These are phyloP conservation scores for Pestalotiopsis sp. DNA, from an alignment of 2,329 filamentous ascomycete genomes.

Conservation along the genomic window DNA sequence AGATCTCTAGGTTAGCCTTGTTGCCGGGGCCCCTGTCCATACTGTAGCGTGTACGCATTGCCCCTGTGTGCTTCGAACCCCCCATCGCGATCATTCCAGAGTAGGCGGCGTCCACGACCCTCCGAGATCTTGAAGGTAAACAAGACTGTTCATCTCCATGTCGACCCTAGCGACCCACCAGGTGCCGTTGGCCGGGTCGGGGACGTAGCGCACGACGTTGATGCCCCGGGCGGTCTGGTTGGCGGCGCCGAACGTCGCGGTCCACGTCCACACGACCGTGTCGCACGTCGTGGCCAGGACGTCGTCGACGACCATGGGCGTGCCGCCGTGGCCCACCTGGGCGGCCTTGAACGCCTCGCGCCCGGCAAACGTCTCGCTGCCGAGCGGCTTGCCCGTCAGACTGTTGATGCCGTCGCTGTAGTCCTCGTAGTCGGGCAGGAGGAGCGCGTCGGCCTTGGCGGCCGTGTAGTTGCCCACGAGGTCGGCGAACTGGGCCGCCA, in stretches of 20 bases:
- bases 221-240: neutral
- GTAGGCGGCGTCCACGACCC: neutral
- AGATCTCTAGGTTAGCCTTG: too few species aligned
- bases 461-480: neutral
- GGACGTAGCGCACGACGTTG: neutral
- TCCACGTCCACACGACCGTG: neutral
- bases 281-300: neutral
- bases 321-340: neutral
- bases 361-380: neutral
- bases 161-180: neutral
- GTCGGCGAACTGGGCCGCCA: neutral
- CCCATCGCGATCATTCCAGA: neutral
- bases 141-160: neutral
- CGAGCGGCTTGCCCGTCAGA: neutral
- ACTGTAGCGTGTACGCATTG: neutral
- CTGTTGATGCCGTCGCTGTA: slow-evolving; percentile 3
- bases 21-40: neutral
- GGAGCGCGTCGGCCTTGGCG: neutral
- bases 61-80: neutral
- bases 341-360: neutral
- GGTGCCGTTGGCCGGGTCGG: neutral
- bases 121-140: neutral
- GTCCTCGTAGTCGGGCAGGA: neutral
- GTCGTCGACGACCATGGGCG: neutral
- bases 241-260: neutral